These are phyloP conservation scores for sorghum (Sorghum bicolor) DNA, from an alignment of 176 grass and related monocot species.

Conservation along the genomic window Sorghum_bicolor_NCBIv3 NC_012875.2:49549001-49549500, in stretches of 20 bases:
- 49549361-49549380: neutral
- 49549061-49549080: conserved; percentile 68
- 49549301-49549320: conserved; percentile 85
- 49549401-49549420: neutral
- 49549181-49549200: conserved; percentile 79
- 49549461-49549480: conserved; percentile 53
- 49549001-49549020: conserved; percentile 3
- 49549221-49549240: conserved; percentile 60
- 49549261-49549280: conserved; percentile 43
- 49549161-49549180: neutral
- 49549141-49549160: neutral
- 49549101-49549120: neutral
- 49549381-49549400: neutral
- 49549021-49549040: conserved; percentile 54
- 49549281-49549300: conserved; percentile 46
- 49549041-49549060: conserved; percentile 93
- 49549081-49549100: conserved; percentile 54
- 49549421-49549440: conserved; percentile 10
- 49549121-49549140: neutral
- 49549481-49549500: conserved; percentile 77
- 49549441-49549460: conserved; percentile 62
- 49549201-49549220: conserved; percentile 70
- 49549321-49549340: neutral
- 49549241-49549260: conserved; percentile 77
- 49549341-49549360: neutral